A percentile compares a stretch with the other conserved stretches of the same genome.
Evolutionary conservation across 2,329 filamentous ascomycete genomes (phyloP).

Genomic region (Bertia moriformis): DNA sequence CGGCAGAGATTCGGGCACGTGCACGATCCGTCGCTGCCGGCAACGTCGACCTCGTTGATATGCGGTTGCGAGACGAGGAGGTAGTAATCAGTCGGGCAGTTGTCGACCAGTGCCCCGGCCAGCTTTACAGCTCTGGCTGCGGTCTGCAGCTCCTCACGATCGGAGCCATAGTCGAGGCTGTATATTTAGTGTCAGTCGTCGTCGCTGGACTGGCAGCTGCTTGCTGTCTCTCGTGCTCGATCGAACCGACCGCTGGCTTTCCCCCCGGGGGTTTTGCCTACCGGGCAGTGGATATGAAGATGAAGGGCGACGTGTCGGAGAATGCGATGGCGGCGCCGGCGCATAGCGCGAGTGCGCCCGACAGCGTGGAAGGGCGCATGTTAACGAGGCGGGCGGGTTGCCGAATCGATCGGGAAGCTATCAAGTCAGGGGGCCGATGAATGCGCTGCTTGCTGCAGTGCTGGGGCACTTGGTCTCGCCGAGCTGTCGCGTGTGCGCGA

Average conservation of each 20-base stretch:
- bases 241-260: too few relatives aligned
- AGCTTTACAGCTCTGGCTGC: slow-evolving; percentile 25
- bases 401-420: too few relatives aligned
- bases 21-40: slow-evolving; percentile 27
- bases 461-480: too few relatives aligned
- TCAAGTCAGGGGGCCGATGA: too few relatives aligned
- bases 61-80: slow-evolving; percentile 66
- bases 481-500: too few relatives aligned
- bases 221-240: too few relatives aligned
- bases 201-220: too few relatives aligned
- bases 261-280: too few relatives aligned
- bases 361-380: too few relatives aligned
- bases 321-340: slow-evolving; percentile 58
- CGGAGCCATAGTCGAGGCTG: slow-evolving; percentile 17
- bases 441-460: too few relatives aligned
- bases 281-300: slow-evolving; percentile 74
- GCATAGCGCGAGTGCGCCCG: slow-evolving; percentile 26
- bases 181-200: too few relatives aligned
- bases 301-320: slow-evolving; percentile 74
- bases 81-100: slow-evolving; percentile 64
- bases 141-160: slow-evolving; percentile 30
- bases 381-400: too few relatives aligned
- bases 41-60: slow-evolving; percentile 56
- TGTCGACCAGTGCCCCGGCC: slow-evolving; percentile 36
- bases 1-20: slow-evolving; percentile 36